Percentiles rank a stretch among this genome's conserved stretches.
Evolutionary conservation across 2,329 filamentous ascomycete genomes (phyloP).

Genomic region (Claviceps sp.): DNA sequence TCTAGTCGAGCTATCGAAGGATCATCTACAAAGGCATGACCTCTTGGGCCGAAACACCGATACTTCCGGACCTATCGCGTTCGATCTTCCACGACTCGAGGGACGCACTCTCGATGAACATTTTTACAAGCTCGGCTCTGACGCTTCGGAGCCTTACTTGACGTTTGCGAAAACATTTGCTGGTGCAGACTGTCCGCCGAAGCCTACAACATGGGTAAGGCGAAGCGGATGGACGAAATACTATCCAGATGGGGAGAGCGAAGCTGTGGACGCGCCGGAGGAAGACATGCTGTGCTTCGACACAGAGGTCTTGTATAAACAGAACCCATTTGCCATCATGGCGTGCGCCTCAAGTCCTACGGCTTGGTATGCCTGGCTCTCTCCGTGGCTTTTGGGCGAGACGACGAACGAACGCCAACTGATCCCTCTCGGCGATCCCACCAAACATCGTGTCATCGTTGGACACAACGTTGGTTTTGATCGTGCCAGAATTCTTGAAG

Average conservation of each 20-base stretch:
- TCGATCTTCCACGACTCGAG: slow-evolving; percentile 70
- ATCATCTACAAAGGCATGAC: slow-evolving; percentile 76
- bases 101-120: slow-evolving; percentile 83
- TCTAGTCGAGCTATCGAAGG: slow-evolving; percentile 64
- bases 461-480: slow-evolving; percentile 97
- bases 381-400: slow-evolving; percentile 84
- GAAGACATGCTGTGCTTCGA: slow-evolving; percentile 83
- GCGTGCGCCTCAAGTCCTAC: slow-evolving; percentile 82
- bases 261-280: slow-evolving; percentile 61
- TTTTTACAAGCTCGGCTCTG: slow-evolving; percentile 76
- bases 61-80: slow-evolving; percentile 59
- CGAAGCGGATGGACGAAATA: slow-evolving; percentile 94
- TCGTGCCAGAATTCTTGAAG: slow-evolving; percentile 73
- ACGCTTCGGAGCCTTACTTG: slow-evolving; percentile 77
- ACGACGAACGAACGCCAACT: slow-evolving; percentile 65
- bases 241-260: slow-evolving; percentile 54
- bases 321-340: slow-evolving; percentile 89
- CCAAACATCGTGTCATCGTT: slow-evolving; percentile 62
- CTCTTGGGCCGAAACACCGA: slow-evolving; percentile 84
- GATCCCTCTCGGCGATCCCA: slow-evolving; percentile 72
- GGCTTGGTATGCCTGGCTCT: slow-evolving; percentile 95
- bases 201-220: slow-evolving; percentile 58
- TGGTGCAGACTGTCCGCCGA: slow-evolving; percentile 41
- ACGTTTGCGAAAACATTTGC: slow-evolving; percentile 63
- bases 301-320: slow-evolving; percentile 92